phyloP scores from a whole-genome alignment of 352 stramenopile genomes.

The Globisporangium paroecandrum region DNA sequence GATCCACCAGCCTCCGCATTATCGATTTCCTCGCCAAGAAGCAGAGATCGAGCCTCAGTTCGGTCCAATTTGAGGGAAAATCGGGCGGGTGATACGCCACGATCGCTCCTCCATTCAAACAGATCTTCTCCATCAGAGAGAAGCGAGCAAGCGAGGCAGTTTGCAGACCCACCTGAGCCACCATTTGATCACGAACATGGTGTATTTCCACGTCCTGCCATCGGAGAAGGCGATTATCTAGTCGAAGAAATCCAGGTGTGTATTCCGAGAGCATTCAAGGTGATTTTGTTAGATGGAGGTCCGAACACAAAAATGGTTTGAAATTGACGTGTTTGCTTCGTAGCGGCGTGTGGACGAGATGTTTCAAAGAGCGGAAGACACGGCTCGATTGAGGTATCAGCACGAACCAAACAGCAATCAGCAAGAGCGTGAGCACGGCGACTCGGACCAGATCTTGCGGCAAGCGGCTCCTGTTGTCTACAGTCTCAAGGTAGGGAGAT shows the following conservation, averaged over 20 bases:
- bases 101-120: background rate
- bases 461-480: constrained; percentile 45
- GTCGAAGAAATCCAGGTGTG: constrained; percentile 44
- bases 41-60: constrained; percentile 1
- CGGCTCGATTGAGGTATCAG: constrained; percentile 20
- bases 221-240: constrained; percentile 30
- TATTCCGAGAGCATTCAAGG: background rate
- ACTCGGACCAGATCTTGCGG: constrained; percentile 31
- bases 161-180: background rate
- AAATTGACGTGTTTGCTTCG: background rate
- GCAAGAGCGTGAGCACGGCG: constrained; percentile 11
- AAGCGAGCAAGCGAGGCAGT: background rate
- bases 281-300: background rate
- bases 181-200: background rate
- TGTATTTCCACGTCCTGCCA: background rate
- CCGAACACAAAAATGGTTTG: background rate
- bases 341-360: constrained; percentile 48
- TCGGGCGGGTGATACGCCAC: constrained; percentile 2
- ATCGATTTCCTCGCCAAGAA: background rate
- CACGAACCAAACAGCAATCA: constrained; percentile 27
- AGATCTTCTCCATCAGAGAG: constrained; percentile 3
- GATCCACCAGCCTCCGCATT: background rate
- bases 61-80: background rate
- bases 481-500: constrained; percentile 34
- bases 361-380: constrained; percentile 37